Percentiles rank a stretch among this genome's conserved stretches.
Evolutionary conservation across 2,329 filamentous ascomycete species (phyloP).

Genomic region (Fusarium torulosum): DNA sequence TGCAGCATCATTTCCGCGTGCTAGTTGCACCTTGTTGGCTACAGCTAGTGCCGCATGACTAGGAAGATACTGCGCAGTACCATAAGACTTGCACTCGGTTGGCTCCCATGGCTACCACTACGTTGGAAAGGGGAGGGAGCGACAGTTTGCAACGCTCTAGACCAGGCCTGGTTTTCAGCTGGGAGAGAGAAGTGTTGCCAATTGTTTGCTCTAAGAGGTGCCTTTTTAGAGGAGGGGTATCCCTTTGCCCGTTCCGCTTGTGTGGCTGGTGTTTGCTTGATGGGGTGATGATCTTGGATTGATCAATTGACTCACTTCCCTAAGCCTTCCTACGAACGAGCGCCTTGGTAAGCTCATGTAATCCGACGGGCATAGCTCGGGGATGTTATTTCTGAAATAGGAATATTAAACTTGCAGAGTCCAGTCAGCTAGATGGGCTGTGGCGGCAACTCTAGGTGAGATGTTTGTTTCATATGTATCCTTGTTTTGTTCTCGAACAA

Average conservation of each 20-base stretch:
- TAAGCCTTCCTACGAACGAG: not conserved
- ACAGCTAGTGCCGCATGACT: conserved; percentile 28
- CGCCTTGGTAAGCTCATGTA: not conserved
- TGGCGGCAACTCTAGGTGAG: conserved; percentile 19
- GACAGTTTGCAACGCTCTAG: conserved; percentile 20
- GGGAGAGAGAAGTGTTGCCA: not conserved
- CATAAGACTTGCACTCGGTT: too few species aligned
- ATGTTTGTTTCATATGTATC: conserved; percentile 21
- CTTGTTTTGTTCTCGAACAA: conserved; percentile 22
- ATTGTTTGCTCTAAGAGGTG: not conserved
- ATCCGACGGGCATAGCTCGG: conserved; percentile 31
- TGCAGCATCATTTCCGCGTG: conserved; percentile 15
- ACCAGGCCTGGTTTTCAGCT: conserved; percentile 15
- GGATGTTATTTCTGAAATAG: conserved; percentile 5
- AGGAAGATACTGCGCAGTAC: conserved; percentile 1
- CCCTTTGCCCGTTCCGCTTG: not conserved
- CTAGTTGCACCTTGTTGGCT: conserved; percentile 33
- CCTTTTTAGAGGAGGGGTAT: conserved; percentile 1
- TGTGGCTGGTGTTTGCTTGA: not conserved
- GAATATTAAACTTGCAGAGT: conserved; percentile 1
- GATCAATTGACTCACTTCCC: too few species aligned
- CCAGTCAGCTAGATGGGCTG: conserved; percentile 23
- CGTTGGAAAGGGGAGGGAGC: conserved; percentile 17
- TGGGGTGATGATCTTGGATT: conserved; percentile 5
- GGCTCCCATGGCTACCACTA: conserved; percentile 10